A percentile compares a stretch with the other conserved stretches of the same genome.
These are phyloP conservation scores for Aureobasidium mangrovei DNA, from an alignment of 2,329 filamentous ascomycete species.

Conservation along the genomic window DNA sequence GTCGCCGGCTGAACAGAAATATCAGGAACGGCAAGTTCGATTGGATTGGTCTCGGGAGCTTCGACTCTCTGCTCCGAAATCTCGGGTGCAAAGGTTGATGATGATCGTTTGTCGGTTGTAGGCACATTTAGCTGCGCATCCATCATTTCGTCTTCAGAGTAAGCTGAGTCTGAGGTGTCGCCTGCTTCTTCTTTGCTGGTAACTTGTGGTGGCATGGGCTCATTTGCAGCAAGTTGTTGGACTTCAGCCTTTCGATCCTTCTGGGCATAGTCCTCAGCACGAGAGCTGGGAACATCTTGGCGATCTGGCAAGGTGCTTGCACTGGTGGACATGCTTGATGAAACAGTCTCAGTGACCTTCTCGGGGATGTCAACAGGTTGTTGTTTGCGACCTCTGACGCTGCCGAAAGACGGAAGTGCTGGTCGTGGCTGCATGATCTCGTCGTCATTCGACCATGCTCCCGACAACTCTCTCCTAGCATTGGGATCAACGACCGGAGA, in stretches of 20 bases:
- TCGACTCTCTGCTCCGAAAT: not conserved
- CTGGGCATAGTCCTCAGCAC: conserved; percentile 46
- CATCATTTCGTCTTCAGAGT: not conserved
- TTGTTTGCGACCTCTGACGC: conserved; percentile 52
- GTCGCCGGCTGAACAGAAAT: conserved; percentile 30
- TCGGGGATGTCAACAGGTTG: conserved; percentile 37
- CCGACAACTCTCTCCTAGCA: conserved; percentile 20
- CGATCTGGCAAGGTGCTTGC: conserved; percentile 28
- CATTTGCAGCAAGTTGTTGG: conserved; percentile 37
- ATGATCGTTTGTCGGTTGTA: not conserved
- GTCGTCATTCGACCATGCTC: conserved; percentile 36
- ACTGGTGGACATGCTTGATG: conserved; percentile 30
- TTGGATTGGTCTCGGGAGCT: not conserved
- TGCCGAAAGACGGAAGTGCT: conserved; percentile 65
- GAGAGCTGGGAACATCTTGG: conserved; percentile 51
- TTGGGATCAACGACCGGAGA: conserved; percentile 32
- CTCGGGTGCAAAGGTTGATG: not conserved
- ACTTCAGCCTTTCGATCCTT: conserved; percentile 31
- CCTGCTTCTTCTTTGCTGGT: conserved; percentile 56
- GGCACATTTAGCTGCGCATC: not conserved
- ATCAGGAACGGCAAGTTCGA: conserved; percentile 16
- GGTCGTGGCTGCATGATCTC: conserved; percentile 65
- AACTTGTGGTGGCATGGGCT: conserved; percentile 62
- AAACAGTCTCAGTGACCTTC: conserved; percentile 41
- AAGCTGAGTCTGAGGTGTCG: not conserved